These are phyloP conservation scores for Senna siamea DNA, from an alignment of 306 rosid genomes.

Conservation along the genomic window DNA sequence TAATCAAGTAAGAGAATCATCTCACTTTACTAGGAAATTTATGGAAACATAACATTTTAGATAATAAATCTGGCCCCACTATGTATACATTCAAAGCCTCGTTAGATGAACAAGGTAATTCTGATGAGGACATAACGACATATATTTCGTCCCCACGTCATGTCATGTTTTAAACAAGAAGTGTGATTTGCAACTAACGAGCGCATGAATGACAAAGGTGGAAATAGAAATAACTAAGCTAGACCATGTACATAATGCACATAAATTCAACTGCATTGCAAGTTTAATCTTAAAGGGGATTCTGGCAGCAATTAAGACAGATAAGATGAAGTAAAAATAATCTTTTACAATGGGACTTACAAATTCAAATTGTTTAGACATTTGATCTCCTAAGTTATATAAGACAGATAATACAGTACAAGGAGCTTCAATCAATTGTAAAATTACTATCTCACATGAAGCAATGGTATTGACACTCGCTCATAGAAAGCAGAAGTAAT, in stretches of 20 bases:
- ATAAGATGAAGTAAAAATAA: not conserved
- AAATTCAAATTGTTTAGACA: conserved; percentile 43
- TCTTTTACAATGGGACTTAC: not conserved
- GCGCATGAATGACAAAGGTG: not conserved
- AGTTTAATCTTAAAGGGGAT: not conserved
- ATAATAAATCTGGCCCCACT: conserved; percentile 12
- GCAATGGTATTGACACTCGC: conserved; percentile 10
- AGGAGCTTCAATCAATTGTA: too few species aligned
- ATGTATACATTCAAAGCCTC: too few species aligned
- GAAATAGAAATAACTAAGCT: not conserved
- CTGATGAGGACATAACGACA: too few species aligned
- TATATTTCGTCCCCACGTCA: too few species aligned
- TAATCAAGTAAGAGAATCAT: not conserved
- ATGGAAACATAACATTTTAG: too few species aligned
- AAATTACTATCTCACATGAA: too few species aligned
- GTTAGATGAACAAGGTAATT: too few species aligned
- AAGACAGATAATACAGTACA: too few species aligned
- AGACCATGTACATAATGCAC: not conserved
- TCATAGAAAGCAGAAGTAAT: conserved; percentile 44
- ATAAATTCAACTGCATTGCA: not conserved
- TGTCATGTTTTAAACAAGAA: not conserved
- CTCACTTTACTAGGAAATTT: conserved; percentile 9
- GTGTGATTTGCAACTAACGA: conserved; percentile 8
- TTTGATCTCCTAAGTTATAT: conserved; percentile 39
- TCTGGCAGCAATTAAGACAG: not conserved